phyloP scores from a whole-genome alignment of 169 alveolate species.

The Cyclospora cayetanensis region DNA sequence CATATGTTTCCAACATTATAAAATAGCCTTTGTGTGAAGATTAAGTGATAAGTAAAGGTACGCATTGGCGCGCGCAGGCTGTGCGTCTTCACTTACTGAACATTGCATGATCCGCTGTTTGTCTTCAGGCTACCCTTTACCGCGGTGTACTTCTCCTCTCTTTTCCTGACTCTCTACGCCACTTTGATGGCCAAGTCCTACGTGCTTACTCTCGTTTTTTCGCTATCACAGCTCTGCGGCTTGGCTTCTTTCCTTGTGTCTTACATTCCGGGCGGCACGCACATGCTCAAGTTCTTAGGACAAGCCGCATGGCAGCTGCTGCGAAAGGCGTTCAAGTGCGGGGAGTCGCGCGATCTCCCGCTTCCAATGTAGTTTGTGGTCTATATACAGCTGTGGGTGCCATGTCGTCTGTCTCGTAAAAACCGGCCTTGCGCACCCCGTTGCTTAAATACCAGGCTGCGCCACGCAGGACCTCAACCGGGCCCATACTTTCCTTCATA shows the following conservation, averaged over 20 bases:
- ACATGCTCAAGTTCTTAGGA: constrained; percentile 73
- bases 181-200: constrained; percentile 77
- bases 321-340: constrained; percentile 66
- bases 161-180: constrained; percentile 78
- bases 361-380: constrained; percentile 51
- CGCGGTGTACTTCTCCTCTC: constrained; percentile 74
- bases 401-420: neutral
- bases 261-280: constrained; percentile 80
- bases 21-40: neutral
- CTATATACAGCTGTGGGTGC: neutral
- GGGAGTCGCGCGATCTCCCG: constrained; percentile 66
- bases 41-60: neutral
- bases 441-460: neutral
- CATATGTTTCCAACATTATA: neutral
- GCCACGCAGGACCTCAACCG: neutral
- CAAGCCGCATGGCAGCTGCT: constrained; percentile 70
- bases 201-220: constrained; percentile 76
- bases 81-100: neutral
- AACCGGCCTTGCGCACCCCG: neutral
- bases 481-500: no score
- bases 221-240: constrained; percentile 78
- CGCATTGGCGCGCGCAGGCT: neutral
- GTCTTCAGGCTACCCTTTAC: constrained; percentile 78
- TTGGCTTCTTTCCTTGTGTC: constrained; percentile 78
- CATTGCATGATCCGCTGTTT: neutral